phyloP scores from a whole-genome alignment of 1,284 basidiomycete genomes.

The Pseudozyma pruni region DNA sequence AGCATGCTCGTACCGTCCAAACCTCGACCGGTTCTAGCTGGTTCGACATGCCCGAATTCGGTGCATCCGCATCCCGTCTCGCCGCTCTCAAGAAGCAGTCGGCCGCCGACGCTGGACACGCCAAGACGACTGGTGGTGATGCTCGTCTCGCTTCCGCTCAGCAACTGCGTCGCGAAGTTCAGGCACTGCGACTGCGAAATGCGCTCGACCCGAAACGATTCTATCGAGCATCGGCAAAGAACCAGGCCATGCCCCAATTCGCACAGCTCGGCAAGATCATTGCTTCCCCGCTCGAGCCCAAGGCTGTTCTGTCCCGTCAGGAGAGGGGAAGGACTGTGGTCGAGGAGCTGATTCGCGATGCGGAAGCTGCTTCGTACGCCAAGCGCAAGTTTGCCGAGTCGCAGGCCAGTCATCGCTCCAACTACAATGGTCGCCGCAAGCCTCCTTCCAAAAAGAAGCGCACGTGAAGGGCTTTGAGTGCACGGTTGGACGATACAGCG shows the following conservation, averaged over 20 bases:
- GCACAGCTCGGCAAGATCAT: slow-evolving; percentile 91
- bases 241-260: slow-evolving; percentile 74
- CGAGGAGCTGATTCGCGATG: slow-evolving; percentile 87
- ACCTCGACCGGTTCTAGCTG: slow-evolving; percentile 80
- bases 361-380: slow-evolving; percentile 84
- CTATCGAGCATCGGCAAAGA: slow-evolving; percentile 84
- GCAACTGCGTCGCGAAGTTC: slow-evolving; percentile 84
- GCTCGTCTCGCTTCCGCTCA: slow-evolving; percentile 69
- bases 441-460: slow-evolving; percentile 40
- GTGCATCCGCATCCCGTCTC: slow-evolving; percentile 32
- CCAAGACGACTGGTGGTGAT: slow-evolving; percentile 51
- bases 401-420: slow-evolving; percentile 35
- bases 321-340: slow-evolving; percentile 83
- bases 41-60: slow-evolving; percentile 89
- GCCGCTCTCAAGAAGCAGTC: slow-evolving; percentile 38
- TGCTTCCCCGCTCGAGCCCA: slow-evolving; percentile 80
- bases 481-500: too few relatives aligned
- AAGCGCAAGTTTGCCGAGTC: slow-evolving; percentile 90
- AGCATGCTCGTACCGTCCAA: slow-evolving; percentile 33
- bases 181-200: slow-evolving; percentile 88
- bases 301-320: slow-evolving; percentile 77
- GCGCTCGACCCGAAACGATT: slow-evolving; percentile 96
- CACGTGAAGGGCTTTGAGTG: background rate
- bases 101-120: slow-evolving; percentile 37
- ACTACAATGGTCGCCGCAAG: slow-evolving; percentile 39